These are phyloP conservation scores for Aquilaria malaccensis DNA, from an alignment of 345 rosid species.

Conservation along the genomic window DNA sequence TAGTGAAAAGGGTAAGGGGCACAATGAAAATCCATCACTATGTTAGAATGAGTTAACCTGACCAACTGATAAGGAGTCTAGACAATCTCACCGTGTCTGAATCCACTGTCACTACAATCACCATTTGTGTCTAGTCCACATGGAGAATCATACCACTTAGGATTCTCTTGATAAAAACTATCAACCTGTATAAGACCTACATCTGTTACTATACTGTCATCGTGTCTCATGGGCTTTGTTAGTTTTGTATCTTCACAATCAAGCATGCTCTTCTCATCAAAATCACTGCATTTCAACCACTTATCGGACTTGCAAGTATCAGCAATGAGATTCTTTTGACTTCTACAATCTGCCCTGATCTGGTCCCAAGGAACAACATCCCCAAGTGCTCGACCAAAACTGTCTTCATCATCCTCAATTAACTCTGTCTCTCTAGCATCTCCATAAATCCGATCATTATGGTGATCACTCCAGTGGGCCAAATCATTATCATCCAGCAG, in stretches of 20 bases:
- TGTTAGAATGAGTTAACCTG: conserved; percentile 33
- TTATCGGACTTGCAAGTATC: conserved; percentile 83
- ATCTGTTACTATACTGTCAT: conserved; percentile 75
- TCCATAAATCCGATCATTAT: conserved; percentile 58
- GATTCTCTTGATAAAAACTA: conserved; percentile 91
- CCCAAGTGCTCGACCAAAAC: conserved; percentile 85
- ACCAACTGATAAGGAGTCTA: conserved; percentile 28
- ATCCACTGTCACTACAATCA: conserved; percentile 82
- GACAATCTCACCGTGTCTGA: conserved; percentile 75
- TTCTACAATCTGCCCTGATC: conserved; percentile 57
- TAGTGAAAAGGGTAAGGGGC: conserved; percentile 22
- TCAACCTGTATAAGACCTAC: conserved; percentile 93
- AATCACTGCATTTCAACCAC: conserved; percentile 87
- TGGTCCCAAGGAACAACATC: conserved; percentile 93
- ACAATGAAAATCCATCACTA: conserved; percentile 29
- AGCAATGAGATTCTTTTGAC: conserved; percentile 63
- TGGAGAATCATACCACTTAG: conserved; percentile 97
- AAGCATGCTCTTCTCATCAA: conserved; percentile 89
- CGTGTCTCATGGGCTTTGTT: conserved; percentile 78
- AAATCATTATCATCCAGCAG: conserved; percentile 75
- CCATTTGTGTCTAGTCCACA: conserved; percentile 80
- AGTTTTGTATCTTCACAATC: conserved; percentile 86
- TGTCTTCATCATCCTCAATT: conserved; percentile 87
- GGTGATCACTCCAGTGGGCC: conserved; percentile 80
- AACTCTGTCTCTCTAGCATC: conserved; percentile 70